Evolutionary conservation across 768 basidiomycete genomes (phyloP).

Genomic region (Stropharia rugosoannulata): DNA sequence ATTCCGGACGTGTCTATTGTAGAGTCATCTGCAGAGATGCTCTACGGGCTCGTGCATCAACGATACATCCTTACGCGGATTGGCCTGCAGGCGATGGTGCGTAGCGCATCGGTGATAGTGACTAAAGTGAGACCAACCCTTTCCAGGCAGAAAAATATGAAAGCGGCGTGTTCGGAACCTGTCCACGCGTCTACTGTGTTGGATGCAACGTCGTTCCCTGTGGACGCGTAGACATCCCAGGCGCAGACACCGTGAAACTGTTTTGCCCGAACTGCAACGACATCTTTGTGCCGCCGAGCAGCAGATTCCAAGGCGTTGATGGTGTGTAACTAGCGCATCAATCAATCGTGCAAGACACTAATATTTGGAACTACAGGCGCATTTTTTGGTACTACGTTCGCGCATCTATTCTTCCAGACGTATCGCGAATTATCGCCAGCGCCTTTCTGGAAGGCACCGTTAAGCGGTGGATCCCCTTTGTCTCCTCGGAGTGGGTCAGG

Average conservation of each 20-base stretch:
- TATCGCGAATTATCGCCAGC: conserved; percentile 95
- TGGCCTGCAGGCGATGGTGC: conserved; percentile 93
- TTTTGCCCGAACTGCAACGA: conserved; percentile 99
- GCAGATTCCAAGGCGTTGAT: conserved; percentile 93
- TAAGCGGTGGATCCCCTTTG: conserved; percentile 55
- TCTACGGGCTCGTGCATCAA: conserved; percentile 97
- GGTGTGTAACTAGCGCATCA: conserved; percentile 48
- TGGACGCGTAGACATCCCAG: conserved; percentile 93
- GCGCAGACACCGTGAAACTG: conserved; percentile 95
- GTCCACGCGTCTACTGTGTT: conserved; percentile 93
- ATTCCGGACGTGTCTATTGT: conserved; percentile 99
- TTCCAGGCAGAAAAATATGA: conserved; percentile 94
- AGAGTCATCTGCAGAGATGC: conserved; percentile 94
- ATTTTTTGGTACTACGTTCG: conserved; percentile 99
- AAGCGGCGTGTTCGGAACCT: conserved; percentile 84
- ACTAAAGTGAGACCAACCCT: neutral
- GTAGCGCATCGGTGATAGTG: conserved; percentile 11
- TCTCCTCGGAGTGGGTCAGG: conserved; percentile 54
- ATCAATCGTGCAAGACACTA: conserved; percentile 5
- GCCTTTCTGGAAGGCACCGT: conserved; percentile 82
- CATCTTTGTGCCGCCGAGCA: conserved; percentile 93
- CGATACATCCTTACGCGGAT: conserved; percentile 94
- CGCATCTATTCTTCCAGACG: conserved; percentile 97
- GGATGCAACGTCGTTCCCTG: conserved; percentile 90
- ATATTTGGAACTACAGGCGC: conserved; percentile 58